Base-by-base conservation (phyloP, 1,139 yeast species). In the Scheffersomyces lignicola region DNA sequence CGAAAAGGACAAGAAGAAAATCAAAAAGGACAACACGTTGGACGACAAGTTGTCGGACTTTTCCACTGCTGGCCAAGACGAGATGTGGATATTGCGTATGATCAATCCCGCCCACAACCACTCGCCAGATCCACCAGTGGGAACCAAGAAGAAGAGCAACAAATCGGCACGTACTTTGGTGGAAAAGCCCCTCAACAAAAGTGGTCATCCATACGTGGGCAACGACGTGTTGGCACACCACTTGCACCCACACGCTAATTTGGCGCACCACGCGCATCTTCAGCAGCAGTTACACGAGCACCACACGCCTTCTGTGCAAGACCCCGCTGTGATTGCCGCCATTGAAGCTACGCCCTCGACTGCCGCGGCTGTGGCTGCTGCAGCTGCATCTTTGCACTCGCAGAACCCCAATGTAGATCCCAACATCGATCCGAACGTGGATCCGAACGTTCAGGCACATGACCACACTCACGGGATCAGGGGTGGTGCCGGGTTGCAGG, bases 81-180 rank as follows among this genome's bases (percentile, higher is more conserved):
- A 69, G 45, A 64, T 67, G 63, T 70, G 76, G 76, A 68, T 70
- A 32, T 68, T 70, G 48, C 52, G 76, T 41, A 70, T 70, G 76
- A 70, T 70, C 37, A 69, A 67, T 48, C 74, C 75, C 10, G 60
- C 60, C 30, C 76, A 70, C 51, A 69, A 69, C 48, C 76, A 70
- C 46, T 58, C 75, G 2, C 69, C 75, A 11, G 76, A 70, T 51
- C 73, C 74, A 18, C 52, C 55, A 29, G 48, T 48, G 36, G 44
- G 52, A n/a, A 54, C 51, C 39, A 58, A 57, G 36, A 64, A 65
- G 46, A 68, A 65, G 52, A 58, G 71, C 45, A 58, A 61, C 41
- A 67, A 68, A 49, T 59, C 55, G 47, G 51, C 70, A 24, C 54
- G 76, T 40, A 65, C 72, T 7, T 60, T 70, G 48, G 76, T 70